These are phyloP conservation scores for Casuarina glauca DNA, from an alignment of 306 rosid genomes.

Conservation along the genomic window DNA sequence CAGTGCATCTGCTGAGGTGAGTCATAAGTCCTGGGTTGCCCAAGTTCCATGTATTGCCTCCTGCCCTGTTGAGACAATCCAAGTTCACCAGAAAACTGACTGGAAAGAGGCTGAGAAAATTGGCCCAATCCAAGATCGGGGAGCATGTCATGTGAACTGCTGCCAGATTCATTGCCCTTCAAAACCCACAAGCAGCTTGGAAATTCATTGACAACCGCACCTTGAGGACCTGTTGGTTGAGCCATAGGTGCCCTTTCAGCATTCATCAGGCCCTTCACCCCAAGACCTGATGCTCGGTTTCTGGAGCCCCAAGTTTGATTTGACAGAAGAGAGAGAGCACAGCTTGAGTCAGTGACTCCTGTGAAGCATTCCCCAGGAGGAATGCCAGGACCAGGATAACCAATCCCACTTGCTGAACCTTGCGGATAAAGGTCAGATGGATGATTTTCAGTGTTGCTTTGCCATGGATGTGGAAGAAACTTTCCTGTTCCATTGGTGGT, in stretches of 20 bases:
- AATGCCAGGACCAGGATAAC: conserved; percentile 51
- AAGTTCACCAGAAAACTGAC: conserved; percentile 50
- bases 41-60: conserved; percentile 74
- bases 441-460: conserved; percentile 47
- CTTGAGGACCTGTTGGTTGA: conserved; percentile 51
- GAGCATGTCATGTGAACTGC: conserved; percentile 46
- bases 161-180: conserved; percentile 55
- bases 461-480: conserved; percentile 57
- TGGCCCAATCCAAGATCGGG: conserved; percentile 71
- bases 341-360: conserved; percentile 68
- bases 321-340: conserved; percentile 99
- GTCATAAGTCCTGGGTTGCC: conserved; percentile 50
- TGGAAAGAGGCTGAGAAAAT: conserved; percentile 49
- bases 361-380: conserved; percentile 68
- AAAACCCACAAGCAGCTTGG: conserved; percentile 58
- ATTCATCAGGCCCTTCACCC: conserved; percentile 51
- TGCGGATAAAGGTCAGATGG: conserved; percentile 58
- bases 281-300: conserved; percentile 57
- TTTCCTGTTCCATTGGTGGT: conserved; percentile 29
- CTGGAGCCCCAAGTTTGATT: conserved; percentile 81
- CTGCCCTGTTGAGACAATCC: conserved; percentile 54
- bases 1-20: conserved; percentile 59
- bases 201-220: conserved; percentile 46
- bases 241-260: conserved; percentile 57
- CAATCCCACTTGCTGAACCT: conserved; percentile 56